Evolutionary conservation across 1,139 yeast species (phyloP).

Genomic region (Yamadazyma sp.): DNA sequence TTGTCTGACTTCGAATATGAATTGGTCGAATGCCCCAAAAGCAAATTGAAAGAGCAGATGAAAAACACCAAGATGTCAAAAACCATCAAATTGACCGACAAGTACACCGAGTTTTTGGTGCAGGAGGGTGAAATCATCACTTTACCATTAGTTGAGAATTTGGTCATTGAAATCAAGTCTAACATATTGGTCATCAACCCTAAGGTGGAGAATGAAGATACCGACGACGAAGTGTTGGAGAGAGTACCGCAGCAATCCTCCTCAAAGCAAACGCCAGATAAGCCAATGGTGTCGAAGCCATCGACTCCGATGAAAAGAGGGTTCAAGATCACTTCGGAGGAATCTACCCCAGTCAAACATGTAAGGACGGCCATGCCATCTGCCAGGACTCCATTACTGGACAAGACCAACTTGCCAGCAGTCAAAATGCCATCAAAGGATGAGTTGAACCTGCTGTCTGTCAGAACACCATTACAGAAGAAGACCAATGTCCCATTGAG

Average conservation of each 20-base stretch:
- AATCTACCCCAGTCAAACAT: conserved; percentile 21
- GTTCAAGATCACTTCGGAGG: conserved; percentile 22
- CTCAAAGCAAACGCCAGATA: conserved; percentile 3
- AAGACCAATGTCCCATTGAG: conserved; percentile 9
- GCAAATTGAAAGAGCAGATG: conserved; percentile 12
- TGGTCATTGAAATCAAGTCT: conserved; percentile 62
- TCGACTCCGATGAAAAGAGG: conserved; percentile 20
- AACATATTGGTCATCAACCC: conserved; percentile 58
- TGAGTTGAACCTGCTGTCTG: neutral
- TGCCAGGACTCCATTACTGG: neutral
- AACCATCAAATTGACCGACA: conserved; percentile 42
- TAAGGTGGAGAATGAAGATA: conserved; percentile 37
- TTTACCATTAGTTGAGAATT: conserved; percentile 56
- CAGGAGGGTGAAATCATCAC: conserved; percentile 53
- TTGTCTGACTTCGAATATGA: conserved; percentile 32
- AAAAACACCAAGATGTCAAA: conserved; percentile 17
- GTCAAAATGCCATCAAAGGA: neutral
- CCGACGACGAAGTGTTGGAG: conserved; percentile 40
- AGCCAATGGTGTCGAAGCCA: conserved; percentile 7
- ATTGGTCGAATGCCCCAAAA: conserved; percentile 17
- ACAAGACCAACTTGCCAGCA: neutral
- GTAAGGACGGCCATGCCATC: neutral
- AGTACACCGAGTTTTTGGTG: conserved; percentile 58
- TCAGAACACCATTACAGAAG: conserved; percentile 9
- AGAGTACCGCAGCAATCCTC: neutral